Evolutionary conservation across 2,329 filamentous ascomycete genomes (phyloP).

Genomic region (Dactylellina haptotyla): DNA sequence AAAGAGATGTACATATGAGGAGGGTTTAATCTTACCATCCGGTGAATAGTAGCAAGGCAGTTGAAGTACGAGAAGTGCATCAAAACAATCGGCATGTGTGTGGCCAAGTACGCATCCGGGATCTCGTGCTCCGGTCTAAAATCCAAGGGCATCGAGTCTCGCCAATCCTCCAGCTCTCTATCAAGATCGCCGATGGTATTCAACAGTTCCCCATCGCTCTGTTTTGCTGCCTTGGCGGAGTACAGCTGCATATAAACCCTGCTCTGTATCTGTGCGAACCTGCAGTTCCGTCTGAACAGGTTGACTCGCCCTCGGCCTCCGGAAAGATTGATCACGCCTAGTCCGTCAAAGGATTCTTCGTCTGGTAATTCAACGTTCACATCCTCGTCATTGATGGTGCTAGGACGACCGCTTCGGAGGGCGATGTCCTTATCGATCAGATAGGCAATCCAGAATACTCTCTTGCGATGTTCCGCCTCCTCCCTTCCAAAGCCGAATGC

Average conservation of each 20-base stretch:
- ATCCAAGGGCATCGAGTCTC: constrained; percentile 91
- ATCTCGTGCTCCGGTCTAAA: constrained; percentile 98
- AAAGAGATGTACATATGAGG: constrained; percentile 1
- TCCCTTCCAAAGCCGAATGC: constrained; percentile 93
- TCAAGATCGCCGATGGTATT: constrained; percentile 97
- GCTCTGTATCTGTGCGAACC: constrained; percentile 89
- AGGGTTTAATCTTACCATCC: constrained; percentile 69
- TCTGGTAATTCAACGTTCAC: constrained; percentile 98
- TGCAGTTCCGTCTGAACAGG: constrained; percentile 90
- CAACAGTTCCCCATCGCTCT: constrained; percentile 89
- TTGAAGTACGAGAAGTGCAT: constrained; percentile 98
- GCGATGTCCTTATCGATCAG: constrained; percentile 79
- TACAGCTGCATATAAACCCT: constrained; percentile 94
- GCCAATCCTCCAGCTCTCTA: constrained; percentile 90
- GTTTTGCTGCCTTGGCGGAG: constrained; percentile 88
- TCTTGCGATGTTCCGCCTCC: constrained; percentile 88
- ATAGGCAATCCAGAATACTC: constrained; percentile 81
- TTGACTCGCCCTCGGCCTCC: constrained; percentile 94
- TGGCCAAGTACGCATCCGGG: constrained; percentile 68
- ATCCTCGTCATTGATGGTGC: constrained; percentile 78
- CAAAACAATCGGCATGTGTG: constrained; percentile 88
- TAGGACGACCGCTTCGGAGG: constrained; percentile 75
- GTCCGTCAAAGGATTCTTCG: constrained; percentile 87
- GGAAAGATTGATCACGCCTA: constrained; percentile 90
- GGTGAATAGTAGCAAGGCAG: constrained; percentile 94